phyloP scores from a whole-genome alignment of 306 rosid genomes.

The Gastrolobium bilobum region DNA sequence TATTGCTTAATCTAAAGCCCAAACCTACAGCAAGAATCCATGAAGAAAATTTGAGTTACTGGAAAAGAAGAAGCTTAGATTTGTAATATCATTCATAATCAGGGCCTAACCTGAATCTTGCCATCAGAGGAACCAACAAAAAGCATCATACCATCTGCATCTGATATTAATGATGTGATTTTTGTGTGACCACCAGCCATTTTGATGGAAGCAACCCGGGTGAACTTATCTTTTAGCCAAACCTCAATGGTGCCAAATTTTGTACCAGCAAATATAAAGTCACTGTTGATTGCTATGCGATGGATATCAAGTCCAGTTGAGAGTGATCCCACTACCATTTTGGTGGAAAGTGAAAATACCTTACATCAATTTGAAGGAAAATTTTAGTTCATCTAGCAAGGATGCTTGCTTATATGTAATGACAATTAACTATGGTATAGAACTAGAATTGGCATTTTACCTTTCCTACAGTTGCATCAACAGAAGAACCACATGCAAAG shows the following conservation, averaged over 20 bases:
- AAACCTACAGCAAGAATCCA: slow-evolving; percentile 65
- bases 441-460: slow-evolving; percentile 51
- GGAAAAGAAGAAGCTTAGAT: slow-evolving; percentile 19
- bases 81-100: slow-evolving; percentile 11
- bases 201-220: slow-evolving; percentile 74
- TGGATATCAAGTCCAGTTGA: slow-evolving; percentile 78
- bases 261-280: slow-evolving; percentile 78
- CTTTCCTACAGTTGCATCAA: slow-evolving; percentile 81
- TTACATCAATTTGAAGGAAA: slow-evolving; percentile 37
- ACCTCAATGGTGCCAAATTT: slow-evolving; percentile 83
- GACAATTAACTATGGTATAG: not conserved
- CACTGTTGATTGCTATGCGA: slow-evolving; percentile 71
- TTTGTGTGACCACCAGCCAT: slow-evolving; percentile 74
- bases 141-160: slow-evolving; percentile 68
- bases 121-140: slow-evolving; percentile 86
- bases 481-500: slow-evolving; percentile 78
- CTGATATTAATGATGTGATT: slow-evolving; percentile 74
- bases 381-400: slow-evolving; percentile 19
- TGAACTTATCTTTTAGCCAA: slow-evolving; percentile 73
- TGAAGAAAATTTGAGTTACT: not conserved
- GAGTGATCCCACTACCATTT: slow-evolving; percentile 74
- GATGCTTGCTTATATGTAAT: not conserved
- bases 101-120: slow-evolving; percentile 77
- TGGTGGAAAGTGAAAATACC: slow-evolving; percentile 74
- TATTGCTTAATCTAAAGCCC: slow-evolving; percentile 69